Conservation (phyloP, 2,329 filamentous ascomycete species). For the Penicillium sp. region DNA sequence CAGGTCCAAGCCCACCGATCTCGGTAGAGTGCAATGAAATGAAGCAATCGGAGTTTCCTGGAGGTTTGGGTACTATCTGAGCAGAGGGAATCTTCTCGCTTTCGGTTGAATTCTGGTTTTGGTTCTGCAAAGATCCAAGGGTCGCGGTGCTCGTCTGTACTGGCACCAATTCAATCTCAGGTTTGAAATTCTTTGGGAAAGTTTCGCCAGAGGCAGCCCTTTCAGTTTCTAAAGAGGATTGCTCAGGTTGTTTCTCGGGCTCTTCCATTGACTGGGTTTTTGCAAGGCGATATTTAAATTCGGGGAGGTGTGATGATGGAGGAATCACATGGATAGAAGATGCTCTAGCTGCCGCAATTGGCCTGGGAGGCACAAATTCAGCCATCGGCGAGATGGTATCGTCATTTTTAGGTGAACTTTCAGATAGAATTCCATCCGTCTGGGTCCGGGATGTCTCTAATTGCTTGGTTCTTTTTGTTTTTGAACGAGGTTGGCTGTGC, state of each 20-base stretch:
- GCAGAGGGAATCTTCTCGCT: constrained; percentile 33
- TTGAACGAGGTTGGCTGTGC: background rate
- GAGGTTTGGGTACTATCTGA: constrained; percentile 29
- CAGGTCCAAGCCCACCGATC: constrained; percentile 16
- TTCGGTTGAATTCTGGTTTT: background rate
- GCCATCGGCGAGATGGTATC: background rate
- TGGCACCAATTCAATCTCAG: background rate
- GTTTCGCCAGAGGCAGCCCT: background rate
- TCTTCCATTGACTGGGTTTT: constrained; percentile 3
- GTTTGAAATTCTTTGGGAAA: background rate
- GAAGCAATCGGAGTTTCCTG: constrained; percentile 26
- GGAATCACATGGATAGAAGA: constrained; percentile 28
- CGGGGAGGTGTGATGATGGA: constrained; percentile 36
- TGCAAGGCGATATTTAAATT: constrained; percentile 36
- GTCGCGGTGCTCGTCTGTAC: background rate
- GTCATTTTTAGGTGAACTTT: background rate
- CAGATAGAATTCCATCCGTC: background rate
- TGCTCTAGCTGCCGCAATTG: constrained; percentile 9
- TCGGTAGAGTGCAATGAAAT: constrained; percentile 39
- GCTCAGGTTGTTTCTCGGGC: constrained; percentile 4
- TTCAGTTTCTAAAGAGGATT: constrained; percentile 11
- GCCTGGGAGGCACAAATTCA: background rate
- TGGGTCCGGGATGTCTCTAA: background rate
- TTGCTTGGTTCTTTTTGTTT: background rate
- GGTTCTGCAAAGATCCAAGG: background rate